phyloP scores from a whole-genome alignment of 2,329 filamentous ascomycete genomes.

The Cladorrhinum sp. region DNA sequence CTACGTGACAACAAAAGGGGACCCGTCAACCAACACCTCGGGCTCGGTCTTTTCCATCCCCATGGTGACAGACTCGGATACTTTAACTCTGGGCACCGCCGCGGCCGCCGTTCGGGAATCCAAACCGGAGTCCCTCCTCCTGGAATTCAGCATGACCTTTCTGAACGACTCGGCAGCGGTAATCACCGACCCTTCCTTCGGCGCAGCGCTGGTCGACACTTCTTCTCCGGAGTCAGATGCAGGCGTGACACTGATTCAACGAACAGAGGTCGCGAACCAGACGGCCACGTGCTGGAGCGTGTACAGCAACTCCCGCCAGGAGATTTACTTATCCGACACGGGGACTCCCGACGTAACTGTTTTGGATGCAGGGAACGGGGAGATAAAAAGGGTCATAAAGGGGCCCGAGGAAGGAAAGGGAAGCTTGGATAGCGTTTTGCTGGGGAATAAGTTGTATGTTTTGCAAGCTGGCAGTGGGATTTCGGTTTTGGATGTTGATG shows the following conservation, averaged over 20 bases:
- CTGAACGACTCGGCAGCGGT: background rate
- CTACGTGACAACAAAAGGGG: background rate
- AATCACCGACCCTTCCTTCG: background rate
- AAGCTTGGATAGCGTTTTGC: background rate
- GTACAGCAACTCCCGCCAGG: background rate
- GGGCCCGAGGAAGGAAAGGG: background rate
- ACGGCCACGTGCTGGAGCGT: background rate
- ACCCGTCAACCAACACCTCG: background rate
- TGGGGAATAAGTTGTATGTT: background rate
- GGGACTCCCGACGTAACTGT: background rate
- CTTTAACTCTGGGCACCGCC: no score
- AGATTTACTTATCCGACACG: background rate
- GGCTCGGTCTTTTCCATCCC: background rate
- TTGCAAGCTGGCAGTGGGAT: background rate
- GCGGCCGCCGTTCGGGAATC: background rate
- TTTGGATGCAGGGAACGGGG: background rate
- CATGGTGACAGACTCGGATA: background rate
- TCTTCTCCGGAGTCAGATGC: background rate
- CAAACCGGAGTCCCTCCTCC: background rate
- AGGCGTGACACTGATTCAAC: background rate
- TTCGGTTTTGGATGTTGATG: background rate
- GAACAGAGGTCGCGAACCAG: background rate
- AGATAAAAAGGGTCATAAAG: background rate
- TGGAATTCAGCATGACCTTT: background rate
- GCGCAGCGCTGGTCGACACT: background rate